A percentile compares a stretch with the other conserved stretches of the same genome.
Evolutionary conservation across 345 rosid genomes (phyloP).

Genomic region (Raphanus sativus): DNA sequence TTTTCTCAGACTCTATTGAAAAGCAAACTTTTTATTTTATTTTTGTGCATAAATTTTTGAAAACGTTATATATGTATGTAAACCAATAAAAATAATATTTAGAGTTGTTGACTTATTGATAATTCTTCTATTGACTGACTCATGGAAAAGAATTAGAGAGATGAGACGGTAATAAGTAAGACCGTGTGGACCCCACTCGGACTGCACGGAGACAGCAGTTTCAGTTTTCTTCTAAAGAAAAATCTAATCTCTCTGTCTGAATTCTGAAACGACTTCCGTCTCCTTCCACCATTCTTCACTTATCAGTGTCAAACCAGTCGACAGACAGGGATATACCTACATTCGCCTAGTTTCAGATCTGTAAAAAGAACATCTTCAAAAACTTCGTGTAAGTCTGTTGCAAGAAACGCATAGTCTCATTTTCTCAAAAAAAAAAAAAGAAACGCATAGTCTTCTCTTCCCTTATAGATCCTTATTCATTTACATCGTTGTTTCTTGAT

Average conservation of each 20-base stretch:
- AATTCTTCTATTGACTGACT: neutral
- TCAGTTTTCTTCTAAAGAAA: neutral
- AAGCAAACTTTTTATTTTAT: neutral
- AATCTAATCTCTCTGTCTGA: neutral
- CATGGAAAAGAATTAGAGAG: neutral
- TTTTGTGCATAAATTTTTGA: neutral
- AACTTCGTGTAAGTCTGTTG: neutral
- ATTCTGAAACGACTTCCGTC: neutral
- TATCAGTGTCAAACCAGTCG: neutral
- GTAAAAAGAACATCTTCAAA: neutral
- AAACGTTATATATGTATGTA: neutral
- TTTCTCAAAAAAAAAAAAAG: too few relatives aligned
- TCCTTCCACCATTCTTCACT: neutral
- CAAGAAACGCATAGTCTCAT: neutral
- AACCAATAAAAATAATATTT: neutral
- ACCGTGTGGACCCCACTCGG: neutral
- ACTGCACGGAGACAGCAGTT: neutral
- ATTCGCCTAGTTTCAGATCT: neutral
- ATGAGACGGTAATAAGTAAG: neutral
- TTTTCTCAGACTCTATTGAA: neutral
- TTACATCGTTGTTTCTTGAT: neutral
- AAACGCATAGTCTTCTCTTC: too few relatives aligned
- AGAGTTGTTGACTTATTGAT: neutral
- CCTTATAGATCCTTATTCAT: neutral
- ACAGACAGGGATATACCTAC: neutral